phyloP scores from a whole-genome alignment of 768 basidiomycete genomes.

The Lyophyllum atratum region DNA sequence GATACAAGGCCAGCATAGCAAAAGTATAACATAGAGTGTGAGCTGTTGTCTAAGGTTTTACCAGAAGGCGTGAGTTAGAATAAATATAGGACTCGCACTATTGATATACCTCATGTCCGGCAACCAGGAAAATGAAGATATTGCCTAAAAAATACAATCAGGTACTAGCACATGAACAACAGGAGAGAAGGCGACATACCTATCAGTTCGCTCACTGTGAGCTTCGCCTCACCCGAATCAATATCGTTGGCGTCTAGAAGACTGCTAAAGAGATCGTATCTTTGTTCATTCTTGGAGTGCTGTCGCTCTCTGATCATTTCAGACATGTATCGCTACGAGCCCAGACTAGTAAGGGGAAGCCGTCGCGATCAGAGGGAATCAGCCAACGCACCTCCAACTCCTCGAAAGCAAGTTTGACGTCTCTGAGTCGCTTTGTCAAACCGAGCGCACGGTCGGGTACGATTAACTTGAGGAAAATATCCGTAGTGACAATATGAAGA shows the following conservation, averaged over 20 bases:
- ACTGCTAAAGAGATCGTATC: constrained; percentile 54
- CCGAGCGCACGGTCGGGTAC: constrained; percentile 42
- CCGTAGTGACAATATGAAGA: constrained; percentile 41
- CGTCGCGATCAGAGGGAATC: neutral
- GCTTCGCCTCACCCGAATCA: constrained; percentile 30
- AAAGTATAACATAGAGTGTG: constrained; percentile 40
- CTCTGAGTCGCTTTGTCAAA: constrained; percentile 33
- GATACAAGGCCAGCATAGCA: constrained; percentile 43
- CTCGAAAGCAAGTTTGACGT: constrained; percentile 36
- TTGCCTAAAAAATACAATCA: constrained; percentile 32
- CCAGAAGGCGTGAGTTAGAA: neutral
- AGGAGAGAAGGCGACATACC: constrained; percentile 18
- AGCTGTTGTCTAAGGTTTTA: constrained; percentile 33
- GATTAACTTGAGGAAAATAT: constrained; percentile 37
- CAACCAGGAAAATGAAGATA: constrained; percentile 56
- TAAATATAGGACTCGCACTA: neutral
- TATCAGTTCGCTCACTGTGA: constrained; percentile 46
- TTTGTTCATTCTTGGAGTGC: constrained; percentile 34
- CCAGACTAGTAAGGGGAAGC: neutral
- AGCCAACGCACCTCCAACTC: constrained; percentile 40
- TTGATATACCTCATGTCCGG: constrained; percentile 58
- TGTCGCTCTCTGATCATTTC: constrained; percentile 55
- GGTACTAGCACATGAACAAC: neutral
- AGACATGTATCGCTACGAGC: constrained; percentile 43
- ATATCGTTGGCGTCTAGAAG: constrained; percentile 52